A percentile compares a stretch with the other conserved stretches of the same genome.
Conservation (phyloP, 805 yeast species). For the Yamadazyma nakazawae region DNA sequence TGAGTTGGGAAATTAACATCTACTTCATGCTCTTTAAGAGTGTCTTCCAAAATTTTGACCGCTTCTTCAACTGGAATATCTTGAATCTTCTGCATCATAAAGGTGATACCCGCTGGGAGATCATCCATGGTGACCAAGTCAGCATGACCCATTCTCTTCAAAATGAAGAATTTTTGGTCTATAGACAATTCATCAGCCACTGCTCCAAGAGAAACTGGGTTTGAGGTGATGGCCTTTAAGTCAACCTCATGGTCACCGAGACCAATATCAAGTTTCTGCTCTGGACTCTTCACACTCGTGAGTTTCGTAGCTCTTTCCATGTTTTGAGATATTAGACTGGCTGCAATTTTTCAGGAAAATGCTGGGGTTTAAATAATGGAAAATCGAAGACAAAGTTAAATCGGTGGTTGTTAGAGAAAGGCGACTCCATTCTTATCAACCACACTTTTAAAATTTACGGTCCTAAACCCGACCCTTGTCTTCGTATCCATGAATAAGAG, state of each 20-base stretch:
- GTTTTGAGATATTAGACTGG: background rate
- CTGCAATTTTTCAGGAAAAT: background rate
- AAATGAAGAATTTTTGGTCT: slow-evolving; percentile 26
- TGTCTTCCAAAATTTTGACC: slow-evolving; percentile 25
- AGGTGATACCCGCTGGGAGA: slow-evolving; percentile 27
- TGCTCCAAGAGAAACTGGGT: slow-evolving; percentile 21
- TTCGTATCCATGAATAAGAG: too few species aligned
- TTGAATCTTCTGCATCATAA: slow-evolving; percentile 31
- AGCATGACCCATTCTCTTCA: slow-evolving; percentile 25
- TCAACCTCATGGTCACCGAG: slow-evolving; percentile 4
- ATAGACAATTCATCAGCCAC: slow-evolving; percentile 22
- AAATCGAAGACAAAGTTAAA: background rate
- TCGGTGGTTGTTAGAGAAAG: too few species aligned
- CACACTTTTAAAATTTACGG: too few species aligned
- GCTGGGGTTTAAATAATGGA: background rate
- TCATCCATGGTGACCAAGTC: slow-evolving; percentile 27
- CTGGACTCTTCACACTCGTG: slow-evolving; percentile 9
- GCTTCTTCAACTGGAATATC: slow-evolving; percentile 20
- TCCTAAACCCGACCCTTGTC: too few species aligned
- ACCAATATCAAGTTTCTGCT: background rate
- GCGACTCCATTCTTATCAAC: too few species aligned
- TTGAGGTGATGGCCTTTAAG: slow-evolving; percentile 12
- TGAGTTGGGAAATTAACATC: slow-evolving; percentile 33
- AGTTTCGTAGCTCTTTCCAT: slow-evolving; percentile 11
- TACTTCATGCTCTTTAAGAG: slow-evolving; percentile 24